Evolutionary conservation across 176 grass and related monocot genomes (phyloP), one percentile per base, ranked within the genome.

Genomic region (Oryza coarctata): DNA sequence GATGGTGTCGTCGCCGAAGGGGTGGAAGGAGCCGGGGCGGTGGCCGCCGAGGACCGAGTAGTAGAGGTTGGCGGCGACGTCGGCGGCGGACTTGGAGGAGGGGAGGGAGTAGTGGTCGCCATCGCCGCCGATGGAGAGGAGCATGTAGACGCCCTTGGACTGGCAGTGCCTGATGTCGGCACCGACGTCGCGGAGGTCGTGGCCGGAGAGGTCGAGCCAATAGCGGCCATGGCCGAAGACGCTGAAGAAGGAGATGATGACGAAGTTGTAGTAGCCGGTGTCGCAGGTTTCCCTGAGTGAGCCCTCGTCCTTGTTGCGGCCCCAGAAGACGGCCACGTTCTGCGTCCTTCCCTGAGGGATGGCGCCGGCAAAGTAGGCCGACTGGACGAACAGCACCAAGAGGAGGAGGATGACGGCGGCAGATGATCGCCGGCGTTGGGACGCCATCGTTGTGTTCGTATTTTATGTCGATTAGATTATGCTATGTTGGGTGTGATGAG

Each of bases 101-200:
- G 78, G 78, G 12, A 80, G 44, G 6, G 78, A 80, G 78, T 70
- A 80, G 1, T 68, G 17, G 40, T 2, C 5, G 28, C 39, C 76
- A 40, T 47, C 45, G 76, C 76, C 76, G 10, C 76, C 76, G 63
- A 79, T 79, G 62, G 76, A 79, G 63, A 79, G 62, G 62, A 79
- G 45, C 26, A 79, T 63, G 27, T 45, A 41, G 62, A 79, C 65
- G 62, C 3, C 12, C 63, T 65, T 78, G 60, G 60, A 64, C 58
- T 78, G 60, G 75, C 75, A 78, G 75, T 78, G 26, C 15, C 40
- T 64, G 75, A 78, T 78, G 36, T 78, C 75, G 58, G 35, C 52
- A 36, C 75, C 75, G 75, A 78, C 60, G 25, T 60, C 2, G 75
- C 58, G 63, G 9, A 78, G 58, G 60, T 78, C 75, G 60, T 78